Evolutionary conservation across 2,329 filamentous ascomycete genomes (phyloP).

Genomic region (Neocatenulostroma microsporum): DNA sequence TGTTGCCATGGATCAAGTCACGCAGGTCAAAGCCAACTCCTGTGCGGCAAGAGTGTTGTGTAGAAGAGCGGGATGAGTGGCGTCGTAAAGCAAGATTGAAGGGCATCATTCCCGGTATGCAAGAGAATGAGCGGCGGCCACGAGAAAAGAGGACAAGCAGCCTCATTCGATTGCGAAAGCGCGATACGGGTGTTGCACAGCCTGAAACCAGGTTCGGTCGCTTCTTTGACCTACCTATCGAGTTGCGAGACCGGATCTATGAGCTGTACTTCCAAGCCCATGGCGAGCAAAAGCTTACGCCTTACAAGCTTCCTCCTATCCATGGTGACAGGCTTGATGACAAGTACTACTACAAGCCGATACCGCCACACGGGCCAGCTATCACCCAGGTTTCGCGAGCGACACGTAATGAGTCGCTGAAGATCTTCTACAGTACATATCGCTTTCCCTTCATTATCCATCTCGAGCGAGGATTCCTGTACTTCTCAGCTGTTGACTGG

Average conservation of each 20-base stretch:
- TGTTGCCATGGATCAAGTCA: too few relatives aligned
- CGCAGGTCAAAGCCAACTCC: too few relatives aligned
- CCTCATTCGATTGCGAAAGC: too few relatives aligned
- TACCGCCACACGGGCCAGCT: neutral
- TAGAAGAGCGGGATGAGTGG: neutral
- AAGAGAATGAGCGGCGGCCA: neutral
- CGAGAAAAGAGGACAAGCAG: too few relatives aligned
- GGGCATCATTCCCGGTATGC: neutral
- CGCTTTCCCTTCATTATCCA: constrained; percentile 1
- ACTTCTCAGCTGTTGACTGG: neutral
- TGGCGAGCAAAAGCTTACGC: neutral
- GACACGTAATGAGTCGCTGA: neutral
- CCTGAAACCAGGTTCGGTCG: too few relatives aligned
- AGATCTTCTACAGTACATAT: neutral
- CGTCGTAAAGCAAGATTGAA: neutral
- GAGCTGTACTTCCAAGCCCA: neutral
- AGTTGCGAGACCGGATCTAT: neutral
- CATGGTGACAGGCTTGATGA: neutral
- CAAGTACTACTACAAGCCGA: neutral
- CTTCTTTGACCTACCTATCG: neutral
- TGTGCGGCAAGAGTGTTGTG: too few relatives aligned
- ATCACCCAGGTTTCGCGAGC: neutral
- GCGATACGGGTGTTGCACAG: too few relatives aligned
- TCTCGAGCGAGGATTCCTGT: neutral
- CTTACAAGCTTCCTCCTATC: neutral